phyloP scores from a whole-genome alignment of 2,329 filamentous ascomycete species.

The Cytospora paraplurivora region DNA sequence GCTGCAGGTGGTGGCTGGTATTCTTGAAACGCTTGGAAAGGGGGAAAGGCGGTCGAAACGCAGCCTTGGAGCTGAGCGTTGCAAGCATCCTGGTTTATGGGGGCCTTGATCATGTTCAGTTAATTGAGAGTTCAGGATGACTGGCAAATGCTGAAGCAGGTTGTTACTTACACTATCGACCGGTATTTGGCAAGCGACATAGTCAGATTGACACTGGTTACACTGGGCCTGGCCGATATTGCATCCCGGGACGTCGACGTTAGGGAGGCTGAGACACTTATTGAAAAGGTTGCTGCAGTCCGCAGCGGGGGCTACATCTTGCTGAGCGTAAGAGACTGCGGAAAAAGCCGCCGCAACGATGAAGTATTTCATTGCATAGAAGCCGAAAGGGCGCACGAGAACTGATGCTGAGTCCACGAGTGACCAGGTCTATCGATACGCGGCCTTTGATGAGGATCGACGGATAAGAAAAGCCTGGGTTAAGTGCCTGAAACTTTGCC shows the following conservation, averaged over 20 bases:
- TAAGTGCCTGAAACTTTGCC: too few relatives aligned
- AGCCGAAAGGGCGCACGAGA: background rate
- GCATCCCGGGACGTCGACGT: constrained; percentile 8
- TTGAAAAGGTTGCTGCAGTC: constrained; percentile 9
- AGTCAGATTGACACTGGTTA: constrained; percentile 15
- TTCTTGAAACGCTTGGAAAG: background rate
- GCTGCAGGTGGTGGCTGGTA: background rate
- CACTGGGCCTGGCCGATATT: constrained; percentile 1
- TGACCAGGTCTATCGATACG: background rate
- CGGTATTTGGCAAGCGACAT: constrained; percentile 7
- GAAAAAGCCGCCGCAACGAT: constrained; percentile 14
- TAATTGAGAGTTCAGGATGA: too few relatives aligned
- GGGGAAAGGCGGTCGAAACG: constrained; percentile 9
- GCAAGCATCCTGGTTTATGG: constrained; percentile 13
- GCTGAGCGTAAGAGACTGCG: constrained; percentile 16
- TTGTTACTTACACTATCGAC: constrained; percentile 5
- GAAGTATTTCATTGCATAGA: constrained; percentile 12
- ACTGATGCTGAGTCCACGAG: too few relatives aligned
- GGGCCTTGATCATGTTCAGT: background rate
- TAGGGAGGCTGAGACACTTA: background rate
- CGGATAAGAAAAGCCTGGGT: too few relatives aligned
- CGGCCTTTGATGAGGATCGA: too few relatives aligned
- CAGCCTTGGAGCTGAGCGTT: constrained; percentile 2
- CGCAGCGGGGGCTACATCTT: constrained; percentile 8
- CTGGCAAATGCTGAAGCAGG: background rate